Base-by-base conservation (phyloP, 2,329 filamentous ascomycete genomes). In the Botrytis aclada region DNA sequence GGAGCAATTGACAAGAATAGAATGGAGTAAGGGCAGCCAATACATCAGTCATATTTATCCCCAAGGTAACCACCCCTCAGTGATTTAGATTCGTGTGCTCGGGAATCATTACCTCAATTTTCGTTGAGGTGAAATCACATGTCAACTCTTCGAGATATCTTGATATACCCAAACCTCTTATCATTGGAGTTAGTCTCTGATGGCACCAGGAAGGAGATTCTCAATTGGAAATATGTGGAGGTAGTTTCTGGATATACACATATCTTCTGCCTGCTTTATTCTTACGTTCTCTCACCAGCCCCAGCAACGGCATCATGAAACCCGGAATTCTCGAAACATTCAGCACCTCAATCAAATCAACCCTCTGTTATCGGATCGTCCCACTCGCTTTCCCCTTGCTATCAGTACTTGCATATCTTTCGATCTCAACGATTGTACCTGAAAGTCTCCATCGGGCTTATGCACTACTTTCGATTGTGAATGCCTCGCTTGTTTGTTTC, bases 101-200 rank as follows among this genome's bases (percentile, higher is more conserved):
- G 9, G 45, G 16, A 54, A 37, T 20, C 32, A 41, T 29, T 18
- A 32, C 37, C n/a, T 43, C 60, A 29, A 18, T 41, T 63, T 63
- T 63, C 61, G 61, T 63, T 63, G 61, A 63, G 25, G n/a, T 41
- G 37, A 37, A 29, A 43, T 43, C 61, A 32, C 61, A 63, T 63
- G 37, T 63, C 37, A 63, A 63, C 39, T 41, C 39, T 32, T n/a
- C 61, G 29, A 63, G 25, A n/a, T 63, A n/a, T 41, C 61, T 41
- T 63, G 9, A 29, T 18, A 63, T 41, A n/a, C 39, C 60, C 37
- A 25, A 62, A 41, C 60, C 37, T 20, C 60, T 62, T 61, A 37
- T 22, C 34, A 37, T 37, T 37, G 10, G 58, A 37, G 20, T 25
- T 39, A n/a, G 34, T 62, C 51, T 56, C 51, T 32, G n/a, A 56